Base-by-base conservation (phyloP, 2,329 filamentous ascomycete genomes). In the Septoria linicola region DNA sequence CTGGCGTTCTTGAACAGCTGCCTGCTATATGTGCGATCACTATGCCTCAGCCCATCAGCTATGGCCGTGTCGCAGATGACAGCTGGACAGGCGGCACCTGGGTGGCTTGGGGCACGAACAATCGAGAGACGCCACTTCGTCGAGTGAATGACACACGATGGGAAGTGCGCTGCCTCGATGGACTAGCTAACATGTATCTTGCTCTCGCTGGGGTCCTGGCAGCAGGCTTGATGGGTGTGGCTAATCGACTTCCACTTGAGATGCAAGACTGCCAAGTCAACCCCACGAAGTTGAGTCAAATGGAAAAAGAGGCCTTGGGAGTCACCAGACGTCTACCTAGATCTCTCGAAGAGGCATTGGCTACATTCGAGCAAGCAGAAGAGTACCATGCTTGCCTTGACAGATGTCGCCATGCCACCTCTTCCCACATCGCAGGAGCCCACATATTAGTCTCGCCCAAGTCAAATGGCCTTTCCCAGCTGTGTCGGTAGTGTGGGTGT, bases 91-190 rank as follows among this genome's bases (percentile, higher is more conserved):
- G 87, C n/a, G 87, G 87, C 0, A 80, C 83, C 6, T 91, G 85
- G 83, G 80, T 91, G 0, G 73, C 84, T 0, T 95, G 88, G 88
- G 89, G 89, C 10, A 87, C 82, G 3, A 84, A 93, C 70, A 93
- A 93, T 67, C 82, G 87, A 14, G 87, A 92, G 72, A 76, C 82
- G 3, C 85, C 88, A 0, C 73, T 95, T 8, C 80, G 88, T 10
- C 84, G 85, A 65, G 79, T 89, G 4, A 40, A 43, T 1, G 8
- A 41, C 34, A 37, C 30, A 17, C 34, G 36, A 32, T 55, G 88
- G 85, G 89, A 95, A 69, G 61, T 95, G 17, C 85, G 89, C 63
- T 82, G 80, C 48, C 64, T 92, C n/a, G 89, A 95, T 63, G 89
- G 88, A 0, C 70, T 89, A 14, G 86, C 88, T 2, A 95, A 95